Evolutionary conservation across 768 basidiomycete species (phyloP), one percentile per base, ranked within the genome.

Genomic region (Boletus vinaceobasis): DNA sequence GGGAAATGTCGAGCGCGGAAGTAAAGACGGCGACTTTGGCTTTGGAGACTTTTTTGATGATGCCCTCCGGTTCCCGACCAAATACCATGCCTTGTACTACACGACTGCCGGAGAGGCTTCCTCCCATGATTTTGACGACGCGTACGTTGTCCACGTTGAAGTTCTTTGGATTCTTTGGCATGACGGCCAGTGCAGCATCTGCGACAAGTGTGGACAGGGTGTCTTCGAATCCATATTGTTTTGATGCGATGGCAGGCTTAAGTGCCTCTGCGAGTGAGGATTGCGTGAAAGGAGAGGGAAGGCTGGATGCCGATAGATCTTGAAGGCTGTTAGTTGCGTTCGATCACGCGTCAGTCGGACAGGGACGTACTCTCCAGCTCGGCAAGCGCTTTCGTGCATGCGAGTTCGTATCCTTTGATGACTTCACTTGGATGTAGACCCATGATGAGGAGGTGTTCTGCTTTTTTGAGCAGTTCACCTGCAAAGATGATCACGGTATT

Each of bases 61-160:
- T 78, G 48, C 93, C 93, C 73, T 99, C 97, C 0, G 97, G 92
- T 73, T 97, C 93, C 43, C 94, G 80, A 36, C 93, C 93, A 60
- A 98, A 98, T 0, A 99, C 97, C 97, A 99, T 99, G 48, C 97
- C 97, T 60, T 90, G 84, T 6, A 99, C 89, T 6, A 99, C 95
- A 52, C 80, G 84, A 73, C 93, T 96, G 23, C 78, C 81, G 4
- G 84, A 71, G n/a, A 99, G 74, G 64, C 81, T 89, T 32, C 97
- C 92, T 52, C 97, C 97, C 84, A 99, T 88, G 58, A 99, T 98
- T 75, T 98, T 99, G 65, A 99, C 97, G 26, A 99, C 96, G 10
- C 97, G 86, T 0, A 99, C 91, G 63, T 94, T 95, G 73, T 99
- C 97, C 29, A 98, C 94, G 72, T 97, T 98, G 83, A 98, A 99